Evolutionary conservation across 2,329 filamentous ascomycete species (phyloP).

Genomic region (Penicillium brasilianum): DNA sequence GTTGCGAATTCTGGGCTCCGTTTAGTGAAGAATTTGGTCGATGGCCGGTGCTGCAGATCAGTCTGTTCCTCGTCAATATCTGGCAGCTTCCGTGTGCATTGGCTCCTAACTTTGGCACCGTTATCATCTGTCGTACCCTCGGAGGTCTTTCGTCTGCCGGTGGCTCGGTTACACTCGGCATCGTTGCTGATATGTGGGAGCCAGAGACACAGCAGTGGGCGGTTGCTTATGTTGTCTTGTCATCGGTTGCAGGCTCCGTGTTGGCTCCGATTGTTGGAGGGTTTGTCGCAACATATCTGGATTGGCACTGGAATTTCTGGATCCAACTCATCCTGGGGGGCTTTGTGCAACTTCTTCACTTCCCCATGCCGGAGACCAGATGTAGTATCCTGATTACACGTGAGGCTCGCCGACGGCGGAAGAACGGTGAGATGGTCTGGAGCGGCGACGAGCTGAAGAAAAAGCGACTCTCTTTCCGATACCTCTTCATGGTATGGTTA

Average conservation of each 20-base stretch:
- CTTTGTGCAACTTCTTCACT: constrained; percentile 57
- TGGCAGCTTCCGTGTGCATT: constrained; percentile 74
- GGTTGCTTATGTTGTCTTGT: constrained; percentile 64
- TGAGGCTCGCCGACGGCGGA: constrained; percentile 62
- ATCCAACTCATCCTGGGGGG: constrained; percentile 64
- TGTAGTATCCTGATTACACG: constrained; percentile 62
- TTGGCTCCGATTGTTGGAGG: constrained; percentile 58
- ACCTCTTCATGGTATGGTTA: constrained; percentile 62
- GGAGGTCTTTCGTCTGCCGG: constrained; percentile 68
- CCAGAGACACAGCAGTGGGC: constrained; percentile 63
- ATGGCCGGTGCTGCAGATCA: constrained; percentile 74
- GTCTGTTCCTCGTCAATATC: constrained; percentile 74
- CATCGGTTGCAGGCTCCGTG: constrained; percentile 59
- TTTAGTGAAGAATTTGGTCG: constrained; percentile 84
- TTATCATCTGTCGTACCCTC: constrained; percentile 71
- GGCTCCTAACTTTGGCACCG: constrained; percentile 71
- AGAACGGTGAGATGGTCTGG: constrained; percentile 66
- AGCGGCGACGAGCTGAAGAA: constrained; percentile 72
- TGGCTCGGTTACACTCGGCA: constrained; percentile 67
- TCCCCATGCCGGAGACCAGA: constrained; percentile 62
- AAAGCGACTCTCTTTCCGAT: constrained; percentile 60
- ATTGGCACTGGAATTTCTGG: constrained; percentile 68
- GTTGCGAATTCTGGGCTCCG: constrained; percentile 84
- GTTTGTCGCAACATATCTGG: constrained; percentile 54
- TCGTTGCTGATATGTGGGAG: constrained; percentile 68